A percentile compares a stretch with the other conserved stretches of the same genome.
Conservation (phyloP, 2,329 filamentous ascomycete species). For the Pseudogymnoascus pannorum region DNA sequence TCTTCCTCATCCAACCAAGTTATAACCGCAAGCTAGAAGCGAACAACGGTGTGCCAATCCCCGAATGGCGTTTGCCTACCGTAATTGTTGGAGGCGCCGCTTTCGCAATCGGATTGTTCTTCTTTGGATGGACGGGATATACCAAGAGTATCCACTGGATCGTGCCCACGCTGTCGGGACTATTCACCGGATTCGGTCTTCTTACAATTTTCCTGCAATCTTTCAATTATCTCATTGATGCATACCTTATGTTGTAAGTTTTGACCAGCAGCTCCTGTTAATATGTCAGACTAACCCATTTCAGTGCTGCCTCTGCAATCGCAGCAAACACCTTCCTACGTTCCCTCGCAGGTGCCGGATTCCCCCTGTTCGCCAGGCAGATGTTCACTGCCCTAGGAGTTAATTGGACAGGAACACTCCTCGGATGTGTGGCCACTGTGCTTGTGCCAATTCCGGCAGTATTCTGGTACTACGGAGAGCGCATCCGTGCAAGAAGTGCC, state of each 20-base stretch:
- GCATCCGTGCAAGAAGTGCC: conserved; percentile 47
- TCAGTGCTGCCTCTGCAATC: conserved; percentile 64
- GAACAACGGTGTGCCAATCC: conserved; percentile 58
- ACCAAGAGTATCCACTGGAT: conserved; percentile 53
- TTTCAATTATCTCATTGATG: conserved; percentile 75
- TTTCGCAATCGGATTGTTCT: conserved; percentile 62
- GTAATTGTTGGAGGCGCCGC: conserved; percentile 52
- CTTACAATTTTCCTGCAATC: conserved; percentile 77
- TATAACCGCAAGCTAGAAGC: conserved; percentile 63
- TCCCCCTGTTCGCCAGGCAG: conserved; percentile 70
- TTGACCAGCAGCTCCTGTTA: background rate
- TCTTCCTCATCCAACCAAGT: conserved; percentile 55
- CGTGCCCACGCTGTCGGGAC: conserved; percentile 52
- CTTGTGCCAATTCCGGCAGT: conserved; percentile 56
- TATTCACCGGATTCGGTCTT: conserved; percentile 66
- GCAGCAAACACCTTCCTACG: conserved; percentile 77
- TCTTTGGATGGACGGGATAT: conserved; percentile 70
- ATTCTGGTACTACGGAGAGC: conserved; percentile 54
- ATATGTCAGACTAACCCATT: background rate
- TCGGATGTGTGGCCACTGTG: conserved; percentile 51
- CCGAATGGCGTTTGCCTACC: conserved; percentile 60
- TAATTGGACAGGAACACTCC: conserved; percentile 53
- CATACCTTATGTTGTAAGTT: conserved; percentile 55
- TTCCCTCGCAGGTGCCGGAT: conserved; percentile 68
- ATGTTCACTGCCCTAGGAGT: conserved; percentile 60